Evolutionary conservation across 176 grass and related monocot genomes (phyloP).

Genomic region (Eleusine indica): DNA sequence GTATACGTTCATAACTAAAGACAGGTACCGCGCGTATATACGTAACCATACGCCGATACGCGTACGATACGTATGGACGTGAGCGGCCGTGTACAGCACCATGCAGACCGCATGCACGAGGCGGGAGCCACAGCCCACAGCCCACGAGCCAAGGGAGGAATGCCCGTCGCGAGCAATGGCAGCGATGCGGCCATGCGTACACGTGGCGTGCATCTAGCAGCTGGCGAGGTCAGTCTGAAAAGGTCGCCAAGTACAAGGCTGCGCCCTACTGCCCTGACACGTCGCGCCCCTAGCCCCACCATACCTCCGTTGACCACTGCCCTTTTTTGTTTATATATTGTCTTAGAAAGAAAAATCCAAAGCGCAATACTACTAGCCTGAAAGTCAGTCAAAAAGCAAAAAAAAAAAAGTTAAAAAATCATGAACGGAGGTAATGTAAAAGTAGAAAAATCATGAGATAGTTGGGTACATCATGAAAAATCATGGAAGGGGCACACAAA

Average conservation of each 20-base stretch:
- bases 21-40: not conserved
- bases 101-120: constrained; percentile 50
- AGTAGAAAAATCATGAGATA: not conserved
- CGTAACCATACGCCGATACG: not conserved
- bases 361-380: not conserved
- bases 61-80: constrained; percentile 4
- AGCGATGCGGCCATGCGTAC: constrained; percentile 24
- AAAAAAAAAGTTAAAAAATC: too few species aligned
- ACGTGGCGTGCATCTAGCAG: constrained; percentile 42
- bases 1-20: not conserved
- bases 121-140: constrained; percentile 34
- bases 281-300: constrained; percentile 12
- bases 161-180: not conserved
- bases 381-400: not conserved
- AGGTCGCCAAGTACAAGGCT: constrained; percentile 34
- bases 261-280: constrained; percentile 38
- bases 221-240: not conserved
- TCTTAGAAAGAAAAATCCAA: not conserved
- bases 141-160: too few species aligned
- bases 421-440: not conserved
- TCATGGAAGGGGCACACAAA: not conserved
- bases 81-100: constrained; percentile 43
- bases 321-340: not conserved
- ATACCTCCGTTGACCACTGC: constrained; percentile 23
- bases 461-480: not conserved